Evolutionary conservation across 352 stramenopile species (phyloP).

Genomic region (Globisporangium megalacanthum): DNA sequence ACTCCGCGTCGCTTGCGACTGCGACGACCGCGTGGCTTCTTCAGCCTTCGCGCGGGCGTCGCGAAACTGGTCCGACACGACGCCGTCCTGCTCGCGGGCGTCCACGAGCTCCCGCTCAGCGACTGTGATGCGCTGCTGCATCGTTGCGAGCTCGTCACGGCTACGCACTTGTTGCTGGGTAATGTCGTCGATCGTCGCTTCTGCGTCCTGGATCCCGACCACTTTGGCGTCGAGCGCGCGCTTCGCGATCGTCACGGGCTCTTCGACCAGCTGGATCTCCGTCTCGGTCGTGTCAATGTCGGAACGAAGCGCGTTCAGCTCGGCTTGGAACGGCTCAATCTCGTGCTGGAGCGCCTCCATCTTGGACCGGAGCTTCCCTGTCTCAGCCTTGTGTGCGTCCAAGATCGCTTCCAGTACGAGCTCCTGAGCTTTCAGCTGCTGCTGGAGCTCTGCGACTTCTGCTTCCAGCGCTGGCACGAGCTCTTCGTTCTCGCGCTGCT

Average conservation of each 20-base stretch:
- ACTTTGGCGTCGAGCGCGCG: slow-evolving; percentile 75
- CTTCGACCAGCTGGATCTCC: slow-evolving; percentile 72
- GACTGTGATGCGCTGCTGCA: slow-evolving; percentile 70
- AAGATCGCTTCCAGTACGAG: slow-evolving; percentile 83
- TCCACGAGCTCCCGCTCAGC: slow-evolving; percentile 79
- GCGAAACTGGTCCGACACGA: slow-evolving; percentile 54
- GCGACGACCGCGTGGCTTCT: slow-evolving; percentile 55
- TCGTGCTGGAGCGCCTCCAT: slow-evolving; percentile 77
- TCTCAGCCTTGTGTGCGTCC: slow-evolving; percentile 74
- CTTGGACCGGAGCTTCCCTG: slow-evolving; percentile 53
- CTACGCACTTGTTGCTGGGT: slow-evolving; percentile 61
- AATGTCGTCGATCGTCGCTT: slow-evolving; percentile 52
- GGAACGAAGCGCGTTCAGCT: slow-evolving; percentile 68
- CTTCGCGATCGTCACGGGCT: slow-evolving; percentile 63
- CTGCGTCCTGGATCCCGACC: slow-evolving; percentile 45
- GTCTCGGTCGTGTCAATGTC: slow-evolving; percentile 79
- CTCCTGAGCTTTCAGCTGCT: slow-evolving; percentile 81
- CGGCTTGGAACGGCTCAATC: slow-evolving; percentile 66
- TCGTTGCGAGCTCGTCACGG: slow-evolving; percentile 44
- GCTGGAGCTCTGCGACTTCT: slow-evolving; percentile 63
- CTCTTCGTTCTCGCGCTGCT: slow-evolving; percentile 84
- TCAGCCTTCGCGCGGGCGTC: slow-evolving; percentile 74
- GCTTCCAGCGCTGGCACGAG: slow-evolving; percentile 88
- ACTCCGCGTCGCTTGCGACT: slow-evolving; percentile 65
- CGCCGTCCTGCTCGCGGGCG: slow-evolving; percentile 38